A percentile compares a stretch with the other conserved stretches of the same genome.
phyloP scores from a whole-genome alignment of 2,329 filamentous ascomycete species.

The Ceratocystis destructans region DNA sequence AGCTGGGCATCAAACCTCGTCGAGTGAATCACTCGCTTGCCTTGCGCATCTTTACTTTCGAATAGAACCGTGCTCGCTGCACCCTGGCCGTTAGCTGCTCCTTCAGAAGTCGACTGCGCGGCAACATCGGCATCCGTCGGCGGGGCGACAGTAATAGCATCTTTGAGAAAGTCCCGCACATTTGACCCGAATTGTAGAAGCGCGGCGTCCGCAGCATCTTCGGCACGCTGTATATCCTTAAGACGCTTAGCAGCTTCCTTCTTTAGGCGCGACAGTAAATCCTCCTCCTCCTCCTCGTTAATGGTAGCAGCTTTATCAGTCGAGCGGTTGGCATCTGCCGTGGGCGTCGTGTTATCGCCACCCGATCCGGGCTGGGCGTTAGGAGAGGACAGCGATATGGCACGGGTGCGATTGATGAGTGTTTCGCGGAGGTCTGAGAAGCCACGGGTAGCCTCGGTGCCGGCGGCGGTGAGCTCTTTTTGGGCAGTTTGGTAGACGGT shows the following conservation, averaged over 20 bases:
- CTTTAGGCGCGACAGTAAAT: constrained; percentile 63
- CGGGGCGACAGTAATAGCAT: constrained; percentile 78
- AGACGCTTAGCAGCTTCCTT: constrained; percentile 67
- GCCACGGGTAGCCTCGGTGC: constrained; percentile 69
- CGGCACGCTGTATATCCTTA: constrained; percentile 78
- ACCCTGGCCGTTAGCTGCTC: constrained; percentile 25
- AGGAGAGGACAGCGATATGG: constrained; percentile 49
- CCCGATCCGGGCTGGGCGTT: constrained; percentile 18
- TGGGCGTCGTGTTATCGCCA: constrained; percentile 26
- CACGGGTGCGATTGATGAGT: constrained; percentile 59
- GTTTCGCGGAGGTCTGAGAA: constrained; percentile 55
- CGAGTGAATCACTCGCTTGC: constrained; percentile 87
- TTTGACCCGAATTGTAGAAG: constrained; percentile 83
- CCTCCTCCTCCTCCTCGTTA: constrained; percentile 33
- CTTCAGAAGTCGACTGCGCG: neutral
- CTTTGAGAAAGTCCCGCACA: constrained; percentile 74
- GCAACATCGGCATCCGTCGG: constrained; percentile 41
- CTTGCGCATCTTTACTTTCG: constrained; percentile 80
- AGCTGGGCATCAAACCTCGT: constrained; percentile 91
- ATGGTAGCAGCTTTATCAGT: constrained; percentile 22
- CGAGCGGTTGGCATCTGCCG: constrained; percentile 31
- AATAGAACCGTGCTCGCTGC: constrained; percentile 59
- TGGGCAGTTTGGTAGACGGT: constrained; percentile 70
- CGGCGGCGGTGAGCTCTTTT: constrained; percentile 67
- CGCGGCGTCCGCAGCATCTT: constrained; percentile 92